Evolutionary conservation across 1,284 basidiomycete species (phyloP), one percentile per base, ranked within the genome.

Genomic region (Chiua sp.): DNA sequence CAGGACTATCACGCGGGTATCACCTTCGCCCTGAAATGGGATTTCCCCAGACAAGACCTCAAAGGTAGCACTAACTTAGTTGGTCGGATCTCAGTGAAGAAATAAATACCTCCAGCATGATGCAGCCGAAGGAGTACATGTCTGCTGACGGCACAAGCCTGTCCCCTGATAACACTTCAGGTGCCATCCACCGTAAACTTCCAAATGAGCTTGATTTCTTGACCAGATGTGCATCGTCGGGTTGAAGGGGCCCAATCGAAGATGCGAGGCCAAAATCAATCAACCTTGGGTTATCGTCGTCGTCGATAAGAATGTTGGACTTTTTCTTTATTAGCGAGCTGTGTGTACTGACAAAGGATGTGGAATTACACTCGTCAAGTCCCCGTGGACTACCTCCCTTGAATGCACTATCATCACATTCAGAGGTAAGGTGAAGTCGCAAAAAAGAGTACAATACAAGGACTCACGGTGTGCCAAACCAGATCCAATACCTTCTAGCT

Each of bases 181-280:
- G 56, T 30, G 56, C 50, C 50, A 57, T 52, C 50, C 56, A 57
- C 4, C 56, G 56, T 30, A 57, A 47, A 22, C 47, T 47, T 7
- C 57, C 57, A 18, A 55, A 23, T 39, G 47, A 10, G 18, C 50
- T 57, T 12, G 56, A 57, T 13, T 32, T 18, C 26, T 49, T 53
- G 26, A 48, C 30, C n/a, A 53, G 22, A 47, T 57, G 44, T 6
- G 51, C 39, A 16, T 54, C 42, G n/a, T 30, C 46, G 15, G 50
- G 44, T 12, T 57, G 50, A 32, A 57, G 50, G 12, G 56, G 50
- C 35, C 57, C 57, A 6, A 56, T 35, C 7, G 53, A 39, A 20
- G 57, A 59, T 4, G 57, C 53, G 13, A 53, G 56, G 23, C 56
- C 56, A 16, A 57, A 57, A 39, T 57, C 56, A 15, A 39, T 57